Evolutionary conservation across 768 basidiomycete species (phyloP).

Genomic region (Sistotremastrum niveocremeum): DNA sequence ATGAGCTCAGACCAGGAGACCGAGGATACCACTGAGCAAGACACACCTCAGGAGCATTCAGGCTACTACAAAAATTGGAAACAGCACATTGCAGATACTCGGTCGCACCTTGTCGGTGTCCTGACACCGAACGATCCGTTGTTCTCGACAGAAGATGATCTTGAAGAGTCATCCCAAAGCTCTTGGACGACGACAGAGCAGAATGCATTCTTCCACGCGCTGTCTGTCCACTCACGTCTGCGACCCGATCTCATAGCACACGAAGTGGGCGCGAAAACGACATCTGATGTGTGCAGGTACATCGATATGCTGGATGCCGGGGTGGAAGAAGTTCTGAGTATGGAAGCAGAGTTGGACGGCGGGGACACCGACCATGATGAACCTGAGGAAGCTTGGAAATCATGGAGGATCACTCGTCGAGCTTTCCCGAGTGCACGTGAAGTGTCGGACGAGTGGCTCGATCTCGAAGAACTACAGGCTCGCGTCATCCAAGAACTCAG

Average conservation of each 20-base stretch:
- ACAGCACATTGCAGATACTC: no score
- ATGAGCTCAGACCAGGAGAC: no score
- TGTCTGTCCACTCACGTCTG: conserved; percentile 53
- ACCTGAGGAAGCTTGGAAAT: conserved; percentile 11
- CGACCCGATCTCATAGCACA: conserved; percentile 67
- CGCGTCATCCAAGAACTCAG: no score
- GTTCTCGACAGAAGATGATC: no score
- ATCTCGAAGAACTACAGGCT: conserved; percentile 34
- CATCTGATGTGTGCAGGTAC: conserved; percentile 56
- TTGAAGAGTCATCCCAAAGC: conserved; percentile 1
- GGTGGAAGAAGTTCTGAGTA: conserved; percentile 8
- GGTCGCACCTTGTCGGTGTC: no score
- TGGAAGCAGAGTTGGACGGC: not conserved
- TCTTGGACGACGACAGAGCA: conserved; percentile 64
- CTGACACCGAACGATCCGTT: no score
- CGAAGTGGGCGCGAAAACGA: conserved; percentile 49
- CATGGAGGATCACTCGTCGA: conserved; percentile 8
- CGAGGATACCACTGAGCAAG: no score
- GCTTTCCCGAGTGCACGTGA: conserved; percentile 36
- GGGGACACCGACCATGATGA: conserved; percentile 13
- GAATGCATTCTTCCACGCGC: conserved; percentile 53
- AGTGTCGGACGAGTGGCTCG: conserved; percentile 36
- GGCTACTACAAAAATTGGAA: no score
- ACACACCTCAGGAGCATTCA: no score
- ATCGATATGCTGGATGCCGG: conserved; percentile 38